Percentiles rank a stretch among this genome's conserved stretches.
Evolutionary conservation across 805 yeast species (phyloP).

Genomic region (Ogataea naganishii): DNA sequence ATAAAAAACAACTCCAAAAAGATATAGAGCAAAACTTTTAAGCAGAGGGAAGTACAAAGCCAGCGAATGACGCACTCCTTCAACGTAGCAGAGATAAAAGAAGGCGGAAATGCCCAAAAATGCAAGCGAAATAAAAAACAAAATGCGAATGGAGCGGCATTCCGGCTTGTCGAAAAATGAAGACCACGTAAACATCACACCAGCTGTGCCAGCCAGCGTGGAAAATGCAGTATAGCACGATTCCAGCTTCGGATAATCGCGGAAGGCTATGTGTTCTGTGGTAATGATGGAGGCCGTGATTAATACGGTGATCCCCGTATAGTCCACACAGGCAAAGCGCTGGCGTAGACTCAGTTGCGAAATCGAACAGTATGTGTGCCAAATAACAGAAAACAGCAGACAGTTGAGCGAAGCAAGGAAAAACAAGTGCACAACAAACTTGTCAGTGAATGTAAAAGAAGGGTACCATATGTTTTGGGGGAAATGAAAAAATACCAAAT

Average conservation of each 20-base stretch:
- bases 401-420: slow-evolving; percentile 70
- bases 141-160: slow-evolving; percentile 67
- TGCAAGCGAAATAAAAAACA: slow-evolving; percentile 74
- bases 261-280: slow-evolving; percentile 73
- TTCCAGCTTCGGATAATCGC: slow-evolving; percentile 43
- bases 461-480: slow-evolving; percentile 50
- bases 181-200: slow-evolving; percentile 84
- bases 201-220: slow-evolving; percentile 55
- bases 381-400: slow-evolving; percentile 65
- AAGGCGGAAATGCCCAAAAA: slow-evolving; percentile 66
- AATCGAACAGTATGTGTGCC: slow-evolving; percentile 90
- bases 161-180: slow-evolving; percentile 86
- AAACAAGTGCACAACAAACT: slow-evolving; percentile 52
- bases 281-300: slow-evolving; percentile 86
- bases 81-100: slow-evolving; percentile 40
- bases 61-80: slow-evolving; percentile 47
- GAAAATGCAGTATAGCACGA: slow-evolving; percentile 51
- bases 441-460: slow-evolving; percentile 30
- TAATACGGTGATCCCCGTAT: slow-evolving; percentile 85
- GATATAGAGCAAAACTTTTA: slow-evolving; percentile 67
- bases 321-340: slow-evolving; percentile 87
- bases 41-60: slow-evolving; percentile 58
- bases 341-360: slow-evolving; percentile 53
- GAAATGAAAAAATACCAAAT: slow-evolving; percentile 49
- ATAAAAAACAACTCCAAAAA: slow-evolving; percentile 78